Base-by-base conservation (phyloP, 2,329 filamentous ascomycete genomes). In the Penicillium freii region DNA sequence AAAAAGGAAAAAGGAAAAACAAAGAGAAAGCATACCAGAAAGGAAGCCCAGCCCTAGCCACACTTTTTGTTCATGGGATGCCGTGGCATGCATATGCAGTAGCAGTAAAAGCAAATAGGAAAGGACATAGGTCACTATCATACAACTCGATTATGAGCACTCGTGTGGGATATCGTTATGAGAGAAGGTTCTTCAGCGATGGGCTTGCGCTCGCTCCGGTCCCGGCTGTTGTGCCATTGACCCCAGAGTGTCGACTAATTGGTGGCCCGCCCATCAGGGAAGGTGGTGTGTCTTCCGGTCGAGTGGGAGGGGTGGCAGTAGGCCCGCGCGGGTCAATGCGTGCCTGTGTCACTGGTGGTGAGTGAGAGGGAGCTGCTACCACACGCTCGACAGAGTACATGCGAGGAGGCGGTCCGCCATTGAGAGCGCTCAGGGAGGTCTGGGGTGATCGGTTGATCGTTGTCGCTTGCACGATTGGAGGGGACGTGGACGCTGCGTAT, bases 171-270 rank as follows among this genome's bases (percentile, higher is more conserved):
- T 39, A 27, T 49, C 25, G 47, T 77, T 74, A 91, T 47, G 85
- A 88, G 53, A 92, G 80, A 48, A 92, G 74, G 67, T 92, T 92
- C 65, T 87, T 84, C 60, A 92, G 73, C 10, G 89, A 91, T 11
- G 89, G 88, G 68, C 87, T 92, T 17, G 89, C 88, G 67, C 89
- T 92, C 4, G 89, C 89, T n/a, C 88, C 88, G 50, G 74, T 74
- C 33, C 68, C 69, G 3, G 62, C 60, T 10, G 67, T 59, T 19
- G 68, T 66, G 19, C 67, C 71, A 47, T 70, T 71, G 43, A 65
- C 63, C 10, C 61, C 66, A 0, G 63, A 47, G 43, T 70, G 66
- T 39, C 73, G 66, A 42, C 66, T 67, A 58, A 63, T 71, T 19
- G 67, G 58, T 17, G 67, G 59, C 40, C 62, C 65, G n/a, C 67